A percentile compares a stretch with the other conserved stretches of the same genome.
Evolutionary conservation across 106 monocot genomes (phyloP).

Genomic region (Triglochin maritima): DNA sequence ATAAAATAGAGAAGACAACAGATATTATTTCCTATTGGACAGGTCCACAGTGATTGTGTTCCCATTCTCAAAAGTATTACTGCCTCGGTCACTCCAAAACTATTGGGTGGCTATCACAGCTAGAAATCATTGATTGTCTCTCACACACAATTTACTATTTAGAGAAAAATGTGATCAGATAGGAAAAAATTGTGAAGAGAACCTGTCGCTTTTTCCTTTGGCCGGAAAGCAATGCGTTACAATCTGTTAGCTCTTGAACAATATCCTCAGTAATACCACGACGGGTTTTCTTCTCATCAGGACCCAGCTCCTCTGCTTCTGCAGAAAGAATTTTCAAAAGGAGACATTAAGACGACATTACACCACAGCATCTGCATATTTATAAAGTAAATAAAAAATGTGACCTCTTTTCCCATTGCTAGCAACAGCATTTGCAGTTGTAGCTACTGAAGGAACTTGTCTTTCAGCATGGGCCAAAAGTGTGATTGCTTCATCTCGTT

Average conservation of each 20-base stretch:
- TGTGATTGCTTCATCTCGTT: conserved; percentile 83
- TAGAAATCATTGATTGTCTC: too few relatives aligned
- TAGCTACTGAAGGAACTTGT: conserved; percentile 44
- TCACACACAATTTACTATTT: too few relatives aligned
- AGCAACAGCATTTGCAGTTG: conserved; percentile 24
- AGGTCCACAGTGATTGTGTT: too few relatives aligned
- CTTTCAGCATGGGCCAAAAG: conserved; percentile 83
- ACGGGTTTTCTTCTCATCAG: conserved; percentile 87
- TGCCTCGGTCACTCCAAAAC: too few relatives aligned
- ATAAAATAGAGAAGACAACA: too few relatives aligned
- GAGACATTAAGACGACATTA: background rate
- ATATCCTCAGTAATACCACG: conserved; percentile 73
- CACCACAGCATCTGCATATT: background rate
- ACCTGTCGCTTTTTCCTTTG: conserved; percentile 96
- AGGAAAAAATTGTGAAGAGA: background rate
- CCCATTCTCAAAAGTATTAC: too few relatives aligned
- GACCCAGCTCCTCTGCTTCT: conserved; percentile 67
- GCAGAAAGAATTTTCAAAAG: conserved; percentile 24
- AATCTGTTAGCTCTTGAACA: conserved; percentile 77
- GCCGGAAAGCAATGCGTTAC: conserved; percentile 67
- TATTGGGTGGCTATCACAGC: too few relatives aligned
- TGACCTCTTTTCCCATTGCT: conserved; percentile 78
- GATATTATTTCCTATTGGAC: too few relatives aligned
- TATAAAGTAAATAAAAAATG: background rate
- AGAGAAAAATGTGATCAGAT: too few relatives aligned